These are phyloP conservation scores for Mucor indicus DNA, from an alignment of 371 early-diverging fungal species.

Conservation along the genomic window DNA sequence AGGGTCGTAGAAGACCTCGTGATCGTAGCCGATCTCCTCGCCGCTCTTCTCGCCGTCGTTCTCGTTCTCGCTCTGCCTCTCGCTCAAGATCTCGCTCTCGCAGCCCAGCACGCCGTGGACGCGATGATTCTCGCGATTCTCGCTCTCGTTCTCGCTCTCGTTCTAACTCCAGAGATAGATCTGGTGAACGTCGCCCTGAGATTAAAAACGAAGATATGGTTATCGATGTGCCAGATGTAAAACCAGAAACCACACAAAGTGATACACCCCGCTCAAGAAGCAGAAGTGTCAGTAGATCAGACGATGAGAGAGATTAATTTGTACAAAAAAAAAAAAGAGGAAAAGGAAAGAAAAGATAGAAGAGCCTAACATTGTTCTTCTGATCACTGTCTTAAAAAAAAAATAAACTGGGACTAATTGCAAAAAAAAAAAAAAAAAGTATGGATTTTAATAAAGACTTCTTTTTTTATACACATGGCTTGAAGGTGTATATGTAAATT, in stretches of 20 bases:
- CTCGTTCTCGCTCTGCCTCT: conserved; percentile 18
- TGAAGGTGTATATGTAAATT: no score
- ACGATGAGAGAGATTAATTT: conserved; percentile 9
- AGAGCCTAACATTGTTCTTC: no score
- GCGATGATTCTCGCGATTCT: conserved; percentile 17
- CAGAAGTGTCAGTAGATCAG: conserved; percentile 5
- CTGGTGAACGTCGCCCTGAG: conserved; percentile 10
- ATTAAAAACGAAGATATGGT: conserved; percentile 12
- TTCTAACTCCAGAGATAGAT: conserved; percentile 20
- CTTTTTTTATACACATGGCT: no score
- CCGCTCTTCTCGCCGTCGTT: conserved; percentile 18
- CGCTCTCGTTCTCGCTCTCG: conserved; percentile 12
- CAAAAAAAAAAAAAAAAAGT: no score
- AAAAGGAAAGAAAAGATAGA: no score
- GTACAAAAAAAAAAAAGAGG: conserved; percentile 4
- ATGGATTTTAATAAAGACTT: no score
- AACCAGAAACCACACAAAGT: background rate
- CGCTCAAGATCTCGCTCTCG: conserved; percentile 28
- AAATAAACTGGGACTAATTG: no score
- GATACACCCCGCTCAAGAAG: conserved; percentile 9
- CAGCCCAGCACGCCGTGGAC: conserved; percentile 12
- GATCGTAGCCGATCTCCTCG: conserved; percentile 24
- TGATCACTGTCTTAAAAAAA: no score
- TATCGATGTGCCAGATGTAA: conserved; percentile 3
- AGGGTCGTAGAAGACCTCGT: conserved; percentile 23